Evolutionary conservation across 2,329 filamentous ascomycete species (phyloP).

Genomic region (Colletotrichum aenigma): DNA sequence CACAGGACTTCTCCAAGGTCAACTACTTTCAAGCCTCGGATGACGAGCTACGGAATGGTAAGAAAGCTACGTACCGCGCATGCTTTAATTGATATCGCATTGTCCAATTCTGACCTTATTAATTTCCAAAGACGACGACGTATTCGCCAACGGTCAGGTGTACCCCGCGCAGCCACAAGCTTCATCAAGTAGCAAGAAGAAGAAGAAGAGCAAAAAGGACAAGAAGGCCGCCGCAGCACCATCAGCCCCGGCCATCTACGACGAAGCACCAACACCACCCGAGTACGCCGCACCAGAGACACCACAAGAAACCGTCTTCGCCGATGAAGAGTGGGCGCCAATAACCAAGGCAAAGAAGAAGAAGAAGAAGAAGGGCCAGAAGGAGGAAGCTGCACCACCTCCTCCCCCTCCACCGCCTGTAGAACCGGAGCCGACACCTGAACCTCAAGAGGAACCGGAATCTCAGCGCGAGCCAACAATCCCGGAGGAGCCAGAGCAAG

Average conservation of each 20-base stretch:
- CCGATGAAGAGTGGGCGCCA: conserved; percentile 16
- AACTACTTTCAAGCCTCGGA: conserved; percentile 43
- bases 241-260: neutral
- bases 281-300: neutral
- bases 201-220: conserved; percentile 25
- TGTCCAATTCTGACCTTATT: neutral
- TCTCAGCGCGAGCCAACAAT: neutral
- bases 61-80: neutral
- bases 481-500: neutral
- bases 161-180: conserved; percentile 4
- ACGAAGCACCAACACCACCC: neutral
- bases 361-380: conserved; percentile 12
- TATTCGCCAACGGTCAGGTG: conserved; percentile 10
- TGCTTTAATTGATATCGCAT: neutral
- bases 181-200: conserved; percentile 12
- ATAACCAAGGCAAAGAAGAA: conserved; percentile 17
- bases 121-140: conserved; percentile 3
- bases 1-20: conserved; percentile 47
- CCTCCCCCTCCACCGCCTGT: neutral
- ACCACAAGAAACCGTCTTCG: neutral
- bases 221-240: conserved; percentile 2
- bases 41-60: conserved; percentile 34
- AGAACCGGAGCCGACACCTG: neutral
- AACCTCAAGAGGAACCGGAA: neutral
- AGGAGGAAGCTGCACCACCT: neutral